phyloP scores from a whole-genome alignment of 148 eudicot genomes.

The Euryodendron excelsum region DNA sequence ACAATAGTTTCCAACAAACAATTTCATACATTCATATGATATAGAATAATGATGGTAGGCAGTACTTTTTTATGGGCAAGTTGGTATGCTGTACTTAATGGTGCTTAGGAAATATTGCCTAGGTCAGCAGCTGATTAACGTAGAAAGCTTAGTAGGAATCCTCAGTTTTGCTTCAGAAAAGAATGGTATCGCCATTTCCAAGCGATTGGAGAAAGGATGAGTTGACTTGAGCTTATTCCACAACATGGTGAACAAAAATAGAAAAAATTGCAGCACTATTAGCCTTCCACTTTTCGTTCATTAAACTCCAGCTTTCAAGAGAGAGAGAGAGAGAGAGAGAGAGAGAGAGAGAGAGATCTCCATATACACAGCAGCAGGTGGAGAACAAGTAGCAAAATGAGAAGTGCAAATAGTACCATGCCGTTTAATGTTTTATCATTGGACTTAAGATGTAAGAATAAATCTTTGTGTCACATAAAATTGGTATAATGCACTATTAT shows the following conservation, averaged over 20 bases:
- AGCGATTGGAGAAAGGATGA: background rate
- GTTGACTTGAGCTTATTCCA: background rate
- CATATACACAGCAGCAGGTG: background rate
- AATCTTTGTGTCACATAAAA: background rate
- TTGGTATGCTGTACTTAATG: background rate
- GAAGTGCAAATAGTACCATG: background rate
- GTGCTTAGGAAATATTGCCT: background rate
- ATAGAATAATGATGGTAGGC: background rate
- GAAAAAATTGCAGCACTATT: background rate
- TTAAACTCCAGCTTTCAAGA: background rate
- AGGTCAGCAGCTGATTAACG: background rate
- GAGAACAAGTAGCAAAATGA: slow-evolving; percentile 8
- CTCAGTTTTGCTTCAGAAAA: background rate
- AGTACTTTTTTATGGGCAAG: no score
- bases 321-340: background rate
- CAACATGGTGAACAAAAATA: background rate
- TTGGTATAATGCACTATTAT: background rate
- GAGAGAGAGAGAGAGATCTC: background rate
- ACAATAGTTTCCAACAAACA: background rate
- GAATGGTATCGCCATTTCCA: background rate
- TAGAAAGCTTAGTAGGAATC: background rate
- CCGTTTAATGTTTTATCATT: background rate
- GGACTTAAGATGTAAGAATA: background rate
- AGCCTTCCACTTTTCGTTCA: background rate
- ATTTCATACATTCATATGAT: background rate